These are phyloP conservation scores for Daphne laureola DNA, from an alignment of 441 rosid species.

Conservation along the genomic window DNA sequence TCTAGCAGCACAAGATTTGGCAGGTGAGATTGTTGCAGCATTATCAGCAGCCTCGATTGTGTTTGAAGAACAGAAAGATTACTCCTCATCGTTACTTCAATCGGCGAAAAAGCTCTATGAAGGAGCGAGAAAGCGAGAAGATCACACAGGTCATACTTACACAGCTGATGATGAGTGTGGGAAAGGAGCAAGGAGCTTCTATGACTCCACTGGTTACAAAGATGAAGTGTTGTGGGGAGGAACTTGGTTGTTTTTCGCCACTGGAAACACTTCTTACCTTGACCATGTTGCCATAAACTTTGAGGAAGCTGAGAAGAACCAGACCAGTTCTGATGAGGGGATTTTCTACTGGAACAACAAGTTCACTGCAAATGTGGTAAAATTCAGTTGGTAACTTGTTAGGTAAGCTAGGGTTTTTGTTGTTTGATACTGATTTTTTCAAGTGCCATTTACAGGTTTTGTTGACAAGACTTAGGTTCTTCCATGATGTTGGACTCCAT, in stretches of 20 bases:
- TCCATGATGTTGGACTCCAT: conserved; percentile 38
- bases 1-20: conserved; percentile 39
- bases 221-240: conserved; percentile 57
- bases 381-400: background rate
- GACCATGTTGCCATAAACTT: conserved; percentile 29
- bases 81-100: conserved; percentile 18
- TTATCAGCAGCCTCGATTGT: conserved; percentile 52
- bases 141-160: conserved; percentile 25
- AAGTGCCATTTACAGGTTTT: conserved; percentile 28
- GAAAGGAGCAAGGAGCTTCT: conserved; percentile 34
- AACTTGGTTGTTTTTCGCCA: conserved; percentile 54
- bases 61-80: conserved; percentile 33
- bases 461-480: conserved; percentile 40
- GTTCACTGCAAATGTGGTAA: conserved; percentile 39
- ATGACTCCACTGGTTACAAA: conserved; percentile 39
- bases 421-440: background rate
- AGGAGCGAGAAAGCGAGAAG: conserved; percentile 20
- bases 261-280: conserved; percentile 41
- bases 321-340: conserved; percentile 32
- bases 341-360: conserved; percentile 60
- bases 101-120: conserved; percentile 32
- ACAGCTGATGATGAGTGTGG: conserved; percentile 30
- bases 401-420: background rate
- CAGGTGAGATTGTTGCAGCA: conserved; percentile 50
- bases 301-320: conserved; percentile 30